Percentiles rank a stretch among this genome's conserved stretches.
Conservation (phyloP, 768 basidiomycete genomes). For the Pleurotus djamor region DNA sequence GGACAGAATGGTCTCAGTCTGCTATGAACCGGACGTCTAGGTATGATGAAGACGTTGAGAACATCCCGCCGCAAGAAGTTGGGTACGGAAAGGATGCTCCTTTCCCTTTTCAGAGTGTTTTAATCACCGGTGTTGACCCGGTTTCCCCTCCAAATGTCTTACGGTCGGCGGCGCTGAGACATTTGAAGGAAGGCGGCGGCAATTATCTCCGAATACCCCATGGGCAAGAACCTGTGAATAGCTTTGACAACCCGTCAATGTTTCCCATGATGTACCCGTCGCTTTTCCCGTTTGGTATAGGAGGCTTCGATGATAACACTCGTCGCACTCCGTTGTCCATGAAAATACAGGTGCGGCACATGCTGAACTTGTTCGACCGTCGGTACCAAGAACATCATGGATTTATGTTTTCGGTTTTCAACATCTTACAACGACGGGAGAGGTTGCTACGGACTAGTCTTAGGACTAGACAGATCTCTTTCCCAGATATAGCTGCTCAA, state of each 20-base stretch:
- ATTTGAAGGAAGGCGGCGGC: conserved; percentile 24
- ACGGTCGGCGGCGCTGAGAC: conserved; percentile 23
- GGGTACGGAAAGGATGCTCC: no score
- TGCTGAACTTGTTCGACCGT: conserved; percentile 24
- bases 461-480: conserved; percentile 20
- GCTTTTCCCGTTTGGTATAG: conserved; percentile 39
- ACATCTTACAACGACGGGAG: conserved; percentile 31
- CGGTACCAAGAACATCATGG: conserved; percentile 35
- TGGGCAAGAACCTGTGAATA: conserved; percentile 25
- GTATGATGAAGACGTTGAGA: no score
- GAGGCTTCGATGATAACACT: conserved; percentile 34
- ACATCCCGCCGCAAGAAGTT: no score
- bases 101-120: no score
- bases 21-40: no score
- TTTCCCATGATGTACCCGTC: conserved; percentile 41
- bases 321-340: conserved; percentile 19
- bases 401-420: conserved; percentile 39
- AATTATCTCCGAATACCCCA: conserved; percentile 26
- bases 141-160: no score
- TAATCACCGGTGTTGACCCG: no score
- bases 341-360: conserved; percentile 28
- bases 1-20: no score
- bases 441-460: conserved; percentile 28
- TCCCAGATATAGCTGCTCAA: conserved; percentile 19
- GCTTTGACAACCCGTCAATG: conserved; percentile 32